phyloP scores from a whole-genome alignment of 768 basidiomycete species.

The Tricholoma furcatifolium region DNA sequence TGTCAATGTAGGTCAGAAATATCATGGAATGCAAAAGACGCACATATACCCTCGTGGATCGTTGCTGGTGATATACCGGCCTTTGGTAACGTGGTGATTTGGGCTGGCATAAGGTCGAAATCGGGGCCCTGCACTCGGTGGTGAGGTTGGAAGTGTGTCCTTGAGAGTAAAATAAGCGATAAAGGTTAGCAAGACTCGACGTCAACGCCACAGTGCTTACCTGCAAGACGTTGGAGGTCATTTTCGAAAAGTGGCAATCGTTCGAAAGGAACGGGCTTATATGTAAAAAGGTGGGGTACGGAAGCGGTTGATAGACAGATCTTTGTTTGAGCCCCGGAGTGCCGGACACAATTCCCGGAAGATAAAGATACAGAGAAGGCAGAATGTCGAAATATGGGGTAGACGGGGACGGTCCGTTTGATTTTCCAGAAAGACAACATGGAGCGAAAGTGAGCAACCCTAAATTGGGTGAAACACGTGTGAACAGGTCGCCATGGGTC shows the following conservation, averaged over 20 bases:
- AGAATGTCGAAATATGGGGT: conserved; percentile 18
- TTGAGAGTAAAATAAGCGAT: conserved; percentile 14
- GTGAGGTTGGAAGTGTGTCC: conserved; percentile 42
- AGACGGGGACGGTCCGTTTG: conserved; percentile 27
- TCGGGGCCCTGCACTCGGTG: conserved; percentile 39
- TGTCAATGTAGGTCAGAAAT: not conserved
- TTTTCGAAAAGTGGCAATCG: conserved; percentile 22
- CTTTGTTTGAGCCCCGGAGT: conserved; percentile 18
- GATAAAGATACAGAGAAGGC: conserved; percentile 8
- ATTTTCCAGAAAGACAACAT: conserved; percentile 30
- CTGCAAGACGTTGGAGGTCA: conserved; percentile 47
- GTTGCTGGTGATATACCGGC: conserved; percentile 87
- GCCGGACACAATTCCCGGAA: conserved; percentile 18
- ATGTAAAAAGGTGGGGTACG: conserved; percentile 17
- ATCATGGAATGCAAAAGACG: conserved; percentile 23
- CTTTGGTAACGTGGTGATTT: conserved; percentile 80
- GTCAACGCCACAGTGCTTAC: conserved; percentile 25
- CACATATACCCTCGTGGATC: conserved; percentile 89
- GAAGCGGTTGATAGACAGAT: conserved; percentile 22
- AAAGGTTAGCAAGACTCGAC: not conserved
- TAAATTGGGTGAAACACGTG: conserved; percentile 43
- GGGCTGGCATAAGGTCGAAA: conserved; percentile 74
- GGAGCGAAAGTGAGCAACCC: conserved; percentile 29
- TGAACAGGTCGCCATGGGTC: conserved; percentile 37
- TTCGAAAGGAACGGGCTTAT: conserved; percentile 15